Evolutionary conservation across 2,329 filamentous ascomycete species (phyloP).

Genomic region (Aspergillus ibericus): DNA sequence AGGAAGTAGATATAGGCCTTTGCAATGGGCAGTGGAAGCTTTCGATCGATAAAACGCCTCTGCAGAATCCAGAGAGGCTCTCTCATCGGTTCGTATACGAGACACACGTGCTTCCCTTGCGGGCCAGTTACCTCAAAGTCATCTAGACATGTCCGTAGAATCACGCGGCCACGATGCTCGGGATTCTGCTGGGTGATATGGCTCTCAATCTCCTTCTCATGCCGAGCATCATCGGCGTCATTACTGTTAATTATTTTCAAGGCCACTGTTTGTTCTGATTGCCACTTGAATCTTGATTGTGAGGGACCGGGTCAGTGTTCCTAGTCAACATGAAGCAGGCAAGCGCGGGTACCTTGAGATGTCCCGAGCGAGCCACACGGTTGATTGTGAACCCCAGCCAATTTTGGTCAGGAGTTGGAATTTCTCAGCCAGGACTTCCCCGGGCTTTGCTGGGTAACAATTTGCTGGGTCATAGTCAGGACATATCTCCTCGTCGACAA

Average conservation of each 20-base stretch:
- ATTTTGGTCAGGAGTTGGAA: slow-evolving; percentile 45
- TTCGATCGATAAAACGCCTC: slow-evolving; percentile 25
- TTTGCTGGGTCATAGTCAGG: slow-evolving; percentile 36
- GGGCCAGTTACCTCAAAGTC: slow-evolving; percentile 22
- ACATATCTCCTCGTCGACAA: slow-evolving; percentile 43
- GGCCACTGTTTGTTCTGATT: slow-evolving; percentile 21
- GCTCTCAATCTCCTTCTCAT: slow-evolving; percentile 30
- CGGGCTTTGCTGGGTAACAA: slow-evolving; percentile 43
- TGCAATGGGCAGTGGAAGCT: slow-evolving; percentile 28
- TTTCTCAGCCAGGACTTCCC: slow-evolving; percentile 37
- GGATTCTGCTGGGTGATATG: slow-evolving; percentile 30
- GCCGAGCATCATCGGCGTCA: slow-evolving; percentile 10
- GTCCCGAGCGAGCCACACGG: slow-evolving; percentile 47
- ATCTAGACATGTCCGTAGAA: slow-evolving; percentile 25
- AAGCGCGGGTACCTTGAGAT: slow-evolving; percentile 21
- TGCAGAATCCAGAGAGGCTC: slow-evolving; percentile 36
- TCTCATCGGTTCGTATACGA: slow-evolving; percentile 39
- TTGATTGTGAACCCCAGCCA: slow-evolving; percentile 45
- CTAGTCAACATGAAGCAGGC: background rate
- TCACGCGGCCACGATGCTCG: slow-evolving; percentile 21
- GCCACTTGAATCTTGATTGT: slow-evolving; percentile 10
- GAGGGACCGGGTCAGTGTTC: background rate
- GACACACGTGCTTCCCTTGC: slow-evolving; percentile 33
- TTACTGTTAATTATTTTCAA: slow-evolving; percentile 32
- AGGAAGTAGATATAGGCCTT: slow-evolving; percentile 37